phyloP scores from a whole-genome alignment of 2,329 filamentous ascomycete genomes.

The Diaporthe longicolla region DNA sequence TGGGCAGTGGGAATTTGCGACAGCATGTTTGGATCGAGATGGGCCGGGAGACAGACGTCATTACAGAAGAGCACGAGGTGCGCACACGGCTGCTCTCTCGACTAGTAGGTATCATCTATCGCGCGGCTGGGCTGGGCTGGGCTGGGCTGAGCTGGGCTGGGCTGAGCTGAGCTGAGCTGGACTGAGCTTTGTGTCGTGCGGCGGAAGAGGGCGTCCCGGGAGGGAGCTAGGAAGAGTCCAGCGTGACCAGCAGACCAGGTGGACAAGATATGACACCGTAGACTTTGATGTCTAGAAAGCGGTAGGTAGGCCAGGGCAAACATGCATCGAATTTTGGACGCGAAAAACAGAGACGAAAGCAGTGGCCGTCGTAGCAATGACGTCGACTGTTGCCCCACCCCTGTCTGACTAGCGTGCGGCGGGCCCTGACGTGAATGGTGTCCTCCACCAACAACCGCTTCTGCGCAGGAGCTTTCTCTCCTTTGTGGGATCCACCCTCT shows the following conservation, averaged over 20 bases:
- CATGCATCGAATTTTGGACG: too few relatives aligned
- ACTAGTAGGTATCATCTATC: too few relatives aligned
- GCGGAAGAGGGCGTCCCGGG: slow-evolving; percentile 1
- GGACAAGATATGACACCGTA: slow-evolving; percentile 22
- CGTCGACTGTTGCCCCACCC: slow-evolving; percentile 11
- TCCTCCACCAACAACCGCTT: background rate
- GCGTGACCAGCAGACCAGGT: background rate
- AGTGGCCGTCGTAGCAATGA: background rate
- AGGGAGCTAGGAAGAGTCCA: background rate
- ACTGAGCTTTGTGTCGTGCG: background rate
- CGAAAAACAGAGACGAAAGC: too few relatives aligned
- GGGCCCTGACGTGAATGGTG: background rate
- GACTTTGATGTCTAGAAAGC: background rate
- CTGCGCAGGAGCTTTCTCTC: slow-evolving; percentile 6
- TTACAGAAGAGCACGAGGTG: slow-evolving; percentile 1
- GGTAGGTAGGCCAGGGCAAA: too few relatives aligned
- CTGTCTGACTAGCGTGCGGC: slow-evolving; percentile 1
- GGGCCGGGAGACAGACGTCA: slow-evolving; percentile 2
- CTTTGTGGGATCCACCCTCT: background rate
- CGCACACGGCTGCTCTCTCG: background rate
- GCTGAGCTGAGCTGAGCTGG: background rate
- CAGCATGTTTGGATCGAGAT: slow-evolving; percentile 13
- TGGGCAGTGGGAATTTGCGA: background rate
- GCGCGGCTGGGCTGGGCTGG: background rate
- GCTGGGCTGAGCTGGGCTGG: background rate